Conservation (phyloP, 116 monocot species). For the Thalassia testudinum region DNA sequence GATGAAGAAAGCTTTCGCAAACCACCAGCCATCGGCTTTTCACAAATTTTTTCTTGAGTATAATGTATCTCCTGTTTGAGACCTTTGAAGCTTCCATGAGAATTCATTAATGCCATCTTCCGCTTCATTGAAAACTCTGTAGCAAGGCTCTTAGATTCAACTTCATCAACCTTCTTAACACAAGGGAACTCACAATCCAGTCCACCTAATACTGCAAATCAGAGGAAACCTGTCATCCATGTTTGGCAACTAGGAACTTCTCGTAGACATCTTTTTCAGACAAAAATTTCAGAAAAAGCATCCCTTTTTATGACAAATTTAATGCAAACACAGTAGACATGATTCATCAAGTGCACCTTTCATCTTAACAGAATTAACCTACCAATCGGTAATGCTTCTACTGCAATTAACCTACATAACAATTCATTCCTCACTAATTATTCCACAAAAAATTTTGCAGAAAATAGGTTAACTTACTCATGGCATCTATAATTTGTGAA, state of each 20-base stretch:
- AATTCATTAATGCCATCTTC: conserved; percentile 23
- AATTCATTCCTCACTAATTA: too few relatives aligned
- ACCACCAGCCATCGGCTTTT: conserved; percentile 18
- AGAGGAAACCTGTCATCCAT: conserved; percentile 10
- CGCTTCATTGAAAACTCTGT: conserved; percentile 16
- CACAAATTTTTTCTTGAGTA: conserved; percentile 26
- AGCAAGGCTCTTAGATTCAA: conserved; percentile 5
- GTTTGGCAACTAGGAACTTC: conserved; percentile 12
- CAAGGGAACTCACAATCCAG: conserved; percentile 10
- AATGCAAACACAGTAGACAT: conserved; percentile 6
- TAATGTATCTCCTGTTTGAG: conserved; percentile 17
- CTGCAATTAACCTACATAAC: too few relatives aligned
- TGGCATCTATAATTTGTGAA: conserved; percentile 37
- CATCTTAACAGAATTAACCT: too few relatives aligned
- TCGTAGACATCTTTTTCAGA: conserved; percentile 28
- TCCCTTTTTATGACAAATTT: too few relatives aligned
- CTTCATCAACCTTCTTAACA: conserved; percentile 12
- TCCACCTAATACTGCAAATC: conserved; percentile 2
- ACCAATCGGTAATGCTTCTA: too few relatives aligned
- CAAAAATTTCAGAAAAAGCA: conserved; percentile 13
- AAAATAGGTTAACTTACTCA: conserved; percentile 36
- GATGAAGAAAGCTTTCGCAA: conserved; percentile 31
- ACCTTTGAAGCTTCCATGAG: conserved; percentile 23
- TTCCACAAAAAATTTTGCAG: conserved; percentile 19
- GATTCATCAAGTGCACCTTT: too few relatives aligned